Base-by-base conservation (phyloP, 805 yeast species). In the Grigorovia transvaalensis region DNA sequence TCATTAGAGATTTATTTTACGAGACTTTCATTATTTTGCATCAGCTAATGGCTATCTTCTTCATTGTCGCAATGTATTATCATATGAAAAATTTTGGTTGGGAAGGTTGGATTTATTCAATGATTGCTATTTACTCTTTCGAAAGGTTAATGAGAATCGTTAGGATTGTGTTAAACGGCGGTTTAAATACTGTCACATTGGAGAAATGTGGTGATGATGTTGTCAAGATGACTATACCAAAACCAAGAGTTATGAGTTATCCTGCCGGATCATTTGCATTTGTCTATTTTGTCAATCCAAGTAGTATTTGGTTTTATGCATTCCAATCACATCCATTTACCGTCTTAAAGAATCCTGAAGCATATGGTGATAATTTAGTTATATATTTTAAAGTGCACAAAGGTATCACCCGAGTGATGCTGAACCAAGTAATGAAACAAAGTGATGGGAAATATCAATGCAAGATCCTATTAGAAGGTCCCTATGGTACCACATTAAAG, bases 261-360 rank as follows among this genome's bases (percentile, higher is more conserved):
- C 67, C 60, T 51, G 83, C 88, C 2, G 85, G 87, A 27, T 71
- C 76, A 15, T 79, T 69, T 62, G 79, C 75, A 1, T 84, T 71
- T 59, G 66, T 86, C 40, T 76, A 82, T 66, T 80, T 84, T 63
- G 54, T 82, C 52, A 69, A 77, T 45, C 72, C 76, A 18, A 61
- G 67, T 2, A 67, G 74, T 42, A 80, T 82, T 64, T 82, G 83
- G 81, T 60, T 59, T 51, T 61, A 59, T 38, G 53, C 60, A 13
- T 63, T 62, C 53, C 88, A 84, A 63, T 78, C 84, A 4, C 89
- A 85, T 63, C 91, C 91, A 3, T 84, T 86, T 67, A 82, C 90
- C 1, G 65, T 78, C 7, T 68, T 78, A 48, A 67, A 77, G 4
- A 64, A 64, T 9, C 64, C 67, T 1, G 42, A 38, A 13, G 17